These are phyloP conservation scores for Straminergon stramineum DNA, from an alignment of 225 moss, liverwort and hornwort species.

Conservation along the genomic window DNA sequence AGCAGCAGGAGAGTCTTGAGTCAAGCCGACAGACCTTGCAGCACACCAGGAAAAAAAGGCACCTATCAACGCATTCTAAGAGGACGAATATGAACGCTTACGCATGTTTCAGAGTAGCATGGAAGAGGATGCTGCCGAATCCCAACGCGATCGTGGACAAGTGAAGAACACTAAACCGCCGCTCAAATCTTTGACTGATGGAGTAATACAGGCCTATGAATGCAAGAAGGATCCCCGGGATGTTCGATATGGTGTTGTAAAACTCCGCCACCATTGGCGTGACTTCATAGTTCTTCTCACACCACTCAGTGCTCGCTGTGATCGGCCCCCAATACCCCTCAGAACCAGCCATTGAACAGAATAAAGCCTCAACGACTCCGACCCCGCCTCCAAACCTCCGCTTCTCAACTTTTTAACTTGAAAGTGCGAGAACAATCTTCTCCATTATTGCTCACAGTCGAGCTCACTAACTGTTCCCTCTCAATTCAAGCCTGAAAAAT, in stretches of 20 bases:
- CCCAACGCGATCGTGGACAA: constrained; percentile 65
- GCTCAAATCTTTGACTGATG: constrained; percentile 68
- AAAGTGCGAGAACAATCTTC: neutral
- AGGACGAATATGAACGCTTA: constrained; percentile 23
- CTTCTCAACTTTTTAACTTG: neutral
- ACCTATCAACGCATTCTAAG: neutral
- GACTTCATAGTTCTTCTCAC: constrained; percentile 67
- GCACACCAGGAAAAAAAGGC: neutral
- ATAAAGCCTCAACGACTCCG: neutral
- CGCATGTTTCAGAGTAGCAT: constrained; percentile 71
- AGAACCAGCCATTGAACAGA: constrained; percentile 17
- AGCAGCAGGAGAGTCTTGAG: neutral
- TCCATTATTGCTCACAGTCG: constrained; percentile 2
- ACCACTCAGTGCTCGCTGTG: constrained; percentile 79
- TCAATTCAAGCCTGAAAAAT: neutral
- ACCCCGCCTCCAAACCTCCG: neutral
- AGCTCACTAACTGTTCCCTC: neutral
- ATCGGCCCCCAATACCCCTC: constrained; percentile 74
- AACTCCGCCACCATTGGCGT: constrained; percentile 74
- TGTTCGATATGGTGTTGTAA: constrained; percentile 71
- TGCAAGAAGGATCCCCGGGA: constrained; percentile 69
- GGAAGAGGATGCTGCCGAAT: constrained; percentile 84
- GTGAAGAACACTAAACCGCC: constrained; percentile 71
- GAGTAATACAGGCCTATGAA: constrained; percentile 65
- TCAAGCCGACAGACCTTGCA: neutral